Conservation (phyloP, 805 yeast species). For the Citeromyces nyonsensis region DNA sequence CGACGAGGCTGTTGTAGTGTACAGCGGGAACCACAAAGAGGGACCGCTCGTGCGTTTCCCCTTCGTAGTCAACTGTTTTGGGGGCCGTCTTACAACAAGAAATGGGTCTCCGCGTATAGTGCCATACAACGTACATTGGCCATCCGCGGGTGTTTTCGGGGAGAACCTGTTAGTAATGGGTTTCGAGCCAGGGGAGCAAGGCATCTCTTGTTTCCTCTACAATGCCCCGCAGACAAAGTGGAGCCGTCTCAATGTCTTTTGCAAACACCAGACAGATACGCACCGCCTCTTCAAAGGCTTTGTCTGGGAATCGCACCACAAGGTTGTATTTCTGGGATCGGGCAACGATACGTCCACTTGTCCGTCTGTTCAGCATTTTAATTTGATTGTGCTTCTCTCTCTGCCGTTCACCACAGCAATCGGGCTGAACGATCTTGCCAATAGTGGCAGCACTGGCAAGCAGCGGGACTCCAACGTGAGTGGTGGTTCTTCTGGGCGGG, state of each 20-base stretch:
- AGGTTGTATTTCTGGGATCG: slow-evolving; percentile 46
- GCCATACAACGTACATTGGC: slow-evolving; percentile 33
- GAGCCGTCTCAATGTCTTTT: slow-evolving; percentile 42
- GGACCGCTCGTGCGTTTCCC: slow-evolving; percentile 12
- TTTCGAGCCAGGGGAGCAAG: slow-evolving; percentile 28
- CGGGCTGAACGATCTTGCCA: slow-evolving; percentile 4
- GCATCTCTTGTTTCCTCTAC: slow-evolving; percentile 30
- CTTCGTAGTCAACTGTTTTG: slow-evolving; percentile 4
- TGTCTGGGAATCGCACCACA: slow-evolving; percentile 71
- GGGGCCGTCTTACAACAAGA: slow-evolving; percentile 7
- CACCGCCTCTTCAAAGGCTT: slow-evolving; percentile 55
- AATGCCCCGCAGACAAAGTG: slow-evolving; percentile 43
- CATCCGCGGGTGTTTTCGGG: slow-evolving; percentile 52
- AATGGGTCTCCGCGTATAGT: slow-evolving; percentile 6
- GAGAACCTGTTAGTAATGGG: slow-evolving; percentile 52
- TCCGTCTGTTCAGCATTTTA: slow-evolving; percentile 30
- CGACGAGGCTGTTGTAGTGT: too few species aligned
- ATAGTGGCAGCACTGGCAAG: not conserved
- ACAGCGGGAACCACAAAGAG: not conserved
- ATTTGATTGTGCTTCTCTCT: slow-evolving; percentile 28
- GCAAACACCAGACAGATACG: slow-evolving; percentile 33
- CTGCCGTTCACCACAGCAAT: slow-evolving; percentile 35
- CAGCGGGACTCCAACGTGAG: not conserved
- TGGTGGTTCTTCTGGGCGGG: too few species aligned
- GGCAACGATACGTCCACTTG: slow-evolving; percentile 25